Percentiles rank a stretch among this genome's conserved stretches.
phyloP scores from a whole-genome alignment of 176 grass and related monocot species.

The Avena sativa region DNA sequence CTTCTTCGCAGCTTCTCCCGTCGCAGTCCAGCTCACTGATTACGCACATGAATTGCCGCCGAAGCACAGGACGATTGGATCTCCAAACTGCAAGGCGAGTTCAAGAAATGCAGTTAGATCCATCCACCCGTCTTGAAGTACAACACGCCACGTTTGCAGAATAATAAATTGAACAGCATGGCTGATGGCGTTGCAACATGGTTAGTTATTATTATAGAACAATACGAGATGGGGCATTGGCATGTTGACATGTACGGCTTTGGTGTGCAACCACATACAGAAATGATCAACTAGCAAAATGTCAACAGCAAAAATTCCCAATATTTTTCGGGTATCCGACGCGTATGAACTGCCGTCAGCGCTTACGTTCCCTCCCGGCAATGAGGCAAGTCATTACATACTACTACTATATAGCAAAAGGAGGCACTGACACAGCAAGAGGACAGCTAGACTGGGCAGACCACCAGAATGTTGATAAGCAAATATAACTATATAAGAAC shows the following conservation, averaged over 20 bases:
- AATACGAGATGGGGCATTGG: neutral
- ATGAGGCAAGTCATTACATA: neutral
- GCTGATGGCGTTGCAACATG: conserved; percentile 4
- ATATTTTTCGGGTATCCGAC: conserved; percentile 15
- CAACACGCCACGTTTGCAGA: neutral
- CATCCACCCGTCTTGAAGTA: neutral
- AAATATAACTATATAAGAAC: conserved; percentile 9
- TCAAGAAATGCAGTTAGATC: conserved; percentile 1
- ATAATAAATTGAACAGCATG: neutral
- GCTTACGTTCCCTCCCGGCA: conserved; percentile 32
- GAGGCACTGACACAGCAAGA: conserved; percentile 19
- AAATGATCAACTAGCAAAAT: neutral
- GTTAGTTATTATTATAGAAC: neutral
- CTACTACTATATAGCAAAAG: neutral
- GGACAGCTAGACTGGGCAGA: neutral
- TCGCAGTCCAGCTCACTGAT: conserved; percentile 27
- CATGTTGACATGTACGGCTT: neutral
- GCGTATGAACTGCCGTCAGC: conserved; percentile 30
- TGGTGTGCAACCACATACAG: neutral
- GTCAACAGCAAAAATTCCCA: neutral
- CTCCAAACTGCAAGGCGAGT: conserved; percentile 31
- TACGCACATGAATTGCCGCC: conserved; percentile 10
- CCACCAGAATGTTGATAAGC: neutral
- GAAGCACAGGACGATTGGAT: neutral
- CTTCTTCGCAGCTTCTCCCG: conserved; percentile 30